These are phyloP conservation scores for Myriosclerotinia curreyana DNA, from an alignment of 2,329 filamentous ascomycete species.

Conservation along the genomic window DNA sequence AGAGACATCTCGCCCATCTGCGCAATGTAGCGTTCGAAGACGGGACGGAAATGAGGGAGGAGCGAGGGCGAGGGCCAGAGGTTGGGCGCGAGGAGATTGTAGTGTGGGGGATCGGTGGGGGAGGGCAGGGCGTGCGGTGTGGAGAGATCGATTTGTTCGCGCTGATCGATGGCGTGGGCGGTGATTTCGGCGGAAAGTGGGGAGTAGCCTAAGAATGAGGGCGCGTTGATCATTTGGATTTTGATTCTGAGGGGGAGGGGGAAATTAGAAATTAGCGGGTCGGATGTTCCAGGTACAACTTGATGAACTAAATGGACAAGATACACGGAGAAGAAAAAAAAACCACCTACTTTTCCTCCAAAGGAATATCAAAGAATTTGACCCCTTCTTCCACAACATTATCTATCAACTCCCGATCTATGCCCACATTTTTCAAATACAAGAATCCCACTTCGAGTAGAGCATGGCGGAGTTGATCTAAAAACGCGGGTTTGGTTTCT, in stretches of 20 bases:
- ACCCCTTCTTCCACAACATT: slow-evolving; percentile 66
- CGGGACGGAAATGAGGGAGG: slow-evolving; percentile 64
- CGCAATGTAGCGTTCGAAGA: slow-evolving; percentile 72
- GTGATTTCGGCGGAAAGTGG: slow-evolving; percentile 67
- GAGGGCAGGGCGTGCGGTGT: slow-evolving; percentile 69
- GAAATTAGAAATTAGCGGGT: too few relatives aligned
- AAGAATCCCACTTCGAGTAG: slow-evolving; percentile 85
- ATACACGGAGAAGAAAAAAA: not conserved
- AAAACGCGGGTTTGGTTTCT: slow-evolving; percentile 67
- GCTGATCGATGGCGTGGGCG: slow-evolving; percentile 70
- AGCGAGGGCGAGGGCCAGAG: slow-evolving; percentile 70
- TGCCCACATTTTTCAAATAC: slow-evolving; percentile 77
- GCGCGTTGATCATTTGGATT: slow-evolving; percentile 71
- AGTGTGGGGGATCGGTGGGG: slow-evolving; percentile 62
- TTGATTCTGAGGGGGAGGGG: slow-evolving; percentile 42
- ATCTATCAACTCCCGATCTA: slow-evolving; percentile 62
- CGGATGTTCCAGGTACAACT: slow-evolving; percentile 37
- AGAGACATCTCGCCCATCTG: slow-evolving; percentile 71
- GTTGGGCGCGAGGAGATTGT: slow-evolving; percentile 72
- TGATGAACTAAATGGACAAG: not conserved
- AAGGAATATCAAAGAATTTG: slow-evolving; percentile 72
- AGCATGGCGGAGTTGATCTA: slow-evolving; percentile 67
- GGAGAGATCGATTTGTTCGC: slow-evolving; percentile 83
- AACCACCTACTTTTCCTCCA: slow-evolving; percentile 63
- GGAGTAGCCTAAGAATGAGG: slow-evolving; percentile 69